Evolutionary conservation across 768 basidiomycete species (phyloP).

Genomic region (Mycena galopus): DNA sequence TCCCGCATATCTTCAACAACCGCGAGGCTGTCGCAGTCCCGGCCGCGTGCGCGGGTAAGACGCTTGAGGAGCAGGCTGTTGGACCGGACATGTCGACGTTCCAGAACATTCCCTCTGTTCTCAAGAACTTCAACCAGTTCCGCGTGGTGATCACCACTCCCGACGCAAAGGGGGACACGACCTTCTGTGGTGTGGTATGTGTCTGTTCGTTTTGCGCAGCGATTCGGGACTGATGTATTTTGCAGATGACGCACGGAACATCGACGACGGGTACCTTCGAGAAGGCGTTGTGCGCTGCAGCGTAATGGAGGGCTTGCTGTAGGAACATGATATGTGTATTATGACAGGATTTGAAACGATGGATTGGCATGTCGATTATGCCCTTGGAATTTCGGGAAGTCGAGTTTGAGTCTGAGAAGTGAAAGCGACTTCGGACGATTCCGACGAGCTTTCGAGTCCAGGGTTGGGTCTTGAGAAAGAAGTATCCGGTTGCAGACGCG

Average conservation of each 20-base stretch:
- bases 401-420: no score
- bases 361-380: neutral
- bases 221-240: neutral
- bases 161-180: conserved; percentile 30
- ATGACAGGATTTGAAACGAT: neutral
- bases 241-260: conserved; percentile 35
- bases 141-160: conserved; percentile 36
- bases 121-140: conserved; percentile 36
- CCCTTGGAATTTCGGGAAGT: neutral
- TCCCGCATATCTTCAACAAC: conserved; percentile 31
- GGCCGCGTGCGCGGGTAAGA: conserved; percentile 26
- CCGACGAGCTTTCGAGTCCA: no score
- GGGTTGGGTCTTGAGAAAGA: no score
- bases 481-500: no score
- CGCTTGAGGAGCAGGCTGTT: conserved; percentile 32
- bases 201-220: neutral
- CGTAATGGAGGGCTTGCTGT: neutral
- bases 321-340: neutral
- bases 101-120: conserved; percentile 29
- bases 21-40: conserved; percentile 27
- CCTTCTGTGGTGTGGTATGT: conserved; percentile 34
- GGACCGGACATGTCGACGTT: conserved; percentile 30
- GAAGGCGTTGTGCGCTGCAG: conserved; percentile 26
- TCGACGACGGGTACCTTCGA: conserved; percentile 28
- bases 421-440: no score